Percentiles rank a stretch among this genome's conserved stretches.
Evolutionary conservation across 257 asterid species (phyloP).

Genomic region (Capsicum rhomboideum): DNA sequence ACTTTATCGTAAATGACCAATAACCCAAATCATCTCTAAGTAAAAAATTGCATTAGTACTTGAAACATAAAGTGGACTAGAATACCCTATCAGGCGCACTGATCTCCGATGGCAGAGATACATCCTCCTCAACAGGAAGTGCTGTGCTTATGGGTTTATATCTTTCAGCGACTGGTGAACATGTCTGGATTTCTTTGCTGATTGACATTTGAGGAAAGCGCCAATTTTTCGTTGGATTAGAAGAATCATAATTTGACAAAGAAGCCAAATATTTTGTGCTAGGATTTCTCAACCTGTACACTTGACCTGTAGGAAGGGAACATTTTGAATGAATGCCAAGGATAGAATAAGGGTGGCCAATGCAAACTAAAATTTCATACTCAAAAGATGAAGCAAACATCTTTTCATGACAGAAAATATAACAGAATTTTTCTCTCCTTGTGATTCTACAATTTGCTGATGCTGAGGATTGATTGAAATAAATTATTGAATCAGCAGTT

Average conservation of each 20-base stretch:
- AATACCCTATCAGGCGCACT: constrained; percentile 40
- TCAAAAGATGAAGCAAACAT: neutral
- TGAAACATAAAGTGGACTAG: neutral
- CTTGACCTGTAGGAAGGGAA: constrained; percentile 39
- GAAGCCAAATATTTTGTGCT: constrained; percentile 65
- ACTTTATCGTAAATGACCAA: neutral
- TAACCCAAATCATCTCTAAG: neutral
- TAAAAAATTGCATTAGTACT: neutral
- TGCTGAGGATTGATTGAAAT: neutral
- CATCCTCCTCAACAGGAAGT: constrained; percentile 18
- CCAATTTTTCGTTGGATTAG: constrained; percentile 85
- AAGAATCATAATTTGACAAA: constrained; percentile 55
- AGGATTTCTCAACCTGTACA: constrained; percentile 78
- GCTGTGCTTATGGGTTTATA: constrained; percentile 28
- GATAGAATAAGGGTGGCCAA: neutral
- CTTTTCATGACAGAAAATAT: neutral
- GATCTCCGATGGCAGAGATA: constrained; percentile 15
- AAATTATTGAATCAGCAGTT: neutral
- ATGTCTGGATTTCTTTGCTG: constrained; percentile 17
- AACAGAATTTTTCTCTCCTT: neutral
- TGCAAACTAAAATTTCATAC: neutral
- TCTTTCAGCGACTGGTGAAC: constrained; percentile 20
- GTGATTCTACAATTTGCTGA: neutral
- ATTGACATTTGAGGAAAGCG: constrained; percentile 62
- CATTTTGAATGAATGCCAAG: neutral